These are phyloP conservation scores for Crithidia mellificae DNA, from an alignment of 208 protist genomes.

Conservation along the genomic window DNA sequence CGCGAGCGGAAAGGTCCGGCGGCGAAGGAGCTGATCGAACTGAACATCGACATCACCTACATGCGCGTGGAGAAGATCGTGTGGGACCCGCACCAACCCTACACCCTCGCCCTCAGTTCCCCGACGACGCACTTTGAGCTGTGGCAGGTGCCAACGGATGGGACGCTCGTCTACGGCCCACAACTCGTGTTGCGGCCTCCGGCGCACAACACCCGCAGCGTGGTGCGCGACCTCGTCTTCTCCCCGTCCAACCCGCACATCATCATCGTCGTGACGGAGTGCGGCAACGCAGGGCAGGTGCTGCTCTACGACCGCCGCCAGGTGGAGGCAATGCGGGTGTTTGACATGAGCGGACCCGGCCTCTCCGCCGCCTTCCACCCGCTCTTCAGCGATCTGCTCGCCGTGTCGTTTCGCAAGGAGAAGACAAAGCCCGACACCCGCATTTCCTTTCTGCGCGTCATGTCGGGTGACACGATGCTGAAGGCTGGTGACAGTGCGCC, in stretches of 20 bases:
- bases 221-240: conserved; percentile 75
- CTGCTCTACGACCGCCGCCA: conserved; percentile 78
- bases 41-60: conserved; percentile 70
- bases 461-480: conserved; percentile 4
- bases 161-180: conserved; percentile 50
- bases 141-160: conserved; percentile 64
- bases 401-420: conserved; percentile 68
- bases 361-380: conserved; percentile 76
- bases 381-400: conserved; percentile 75
- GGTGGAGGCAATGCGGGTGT: conserved; percentile 50
- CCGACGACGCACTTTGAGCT: conserved; percentile 79
- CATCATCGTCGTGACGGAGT: conserved; percentile 73
- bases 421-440: conserved; percentile 71
- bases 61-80: conserved; percentile 72
- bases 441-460: conserved; percentile 60
- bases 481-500: background rate
- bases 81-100: conserved; percentile 84
- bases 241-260: conserved; percentile 73
- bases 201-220: conserved; percentile 51
- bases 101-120: conserved; percentile 83
- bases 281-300: conserved; percentile 56
- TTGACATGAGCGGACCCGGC: conserved; percentile 60
- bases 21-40: conserved; percentile 67
- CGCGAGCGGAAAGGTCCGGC: conserved; percentile 26
- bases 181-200: conserved; percentile 73